Evolutionary conservation across 768 basidiomycete genomes (phyloP), one percentile per base, ranked within the genome.

Genomic region (Kwoniella shandongensis): DNA sequence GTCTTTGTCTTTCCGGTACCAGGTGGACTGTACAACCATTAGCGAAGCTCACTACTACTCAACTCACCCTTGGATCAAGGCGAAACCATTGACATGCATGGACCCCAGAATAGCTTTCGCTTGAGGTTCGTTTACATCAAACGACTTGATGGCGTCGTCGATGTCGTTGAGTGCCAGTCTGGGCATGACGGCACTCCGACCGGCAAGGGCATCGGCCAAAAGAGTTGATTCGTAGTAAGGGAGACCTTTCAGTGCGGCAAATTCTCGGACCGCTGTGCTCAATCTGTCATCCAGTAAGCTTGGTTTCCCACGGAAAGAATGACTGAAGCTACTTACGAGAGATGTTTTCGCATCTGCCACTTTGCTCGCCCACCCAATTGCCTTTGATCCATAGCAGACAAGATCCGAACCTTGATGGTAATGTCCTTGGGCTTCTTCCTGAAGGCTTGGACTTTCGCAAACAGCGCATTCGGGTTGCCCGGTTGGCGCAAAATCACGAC

Each of bases 1-100:
- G 96, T 99, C 20, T 90, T 94, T 8, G 96, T 99, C 79, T 99
- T 99, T 12, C 96, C 96, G 0, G 96, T 99, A 52, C 96, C 96
- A 1, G 96, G 96, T 32, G 96, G 96, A 22, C 94, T 93, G 62
- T 39, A 18, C 5, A 20, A 41, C 20, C 25, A 29, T 41, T 2
- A 35, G 53, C 18, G n/a, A 46, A 20, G 29, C 23, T 18, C 13
- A 30, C 41, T 25, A 4, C 23, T 25, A 8, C 18, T 8, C 13
- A 20, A 63, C 80, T 52, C 70, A 93, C 94, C 96, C 96, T 82
- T 99, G 96, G 53, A 99, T 92, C 27, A 99, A 80, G 0, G 85
- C 83, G 71, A 99, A 96, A 0, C 93, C 96, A 12, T 83, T 75
- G 0, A 82, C 82, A 45, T 80, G 77, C 63, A 93, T 79, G 0